A percentile compares a stretch with the other conserved stretches of the same genome.
Evolutionary conservation across 768 basidiomycete species (phyloP).

Genomic region (Mrakia gelida): DNA sequence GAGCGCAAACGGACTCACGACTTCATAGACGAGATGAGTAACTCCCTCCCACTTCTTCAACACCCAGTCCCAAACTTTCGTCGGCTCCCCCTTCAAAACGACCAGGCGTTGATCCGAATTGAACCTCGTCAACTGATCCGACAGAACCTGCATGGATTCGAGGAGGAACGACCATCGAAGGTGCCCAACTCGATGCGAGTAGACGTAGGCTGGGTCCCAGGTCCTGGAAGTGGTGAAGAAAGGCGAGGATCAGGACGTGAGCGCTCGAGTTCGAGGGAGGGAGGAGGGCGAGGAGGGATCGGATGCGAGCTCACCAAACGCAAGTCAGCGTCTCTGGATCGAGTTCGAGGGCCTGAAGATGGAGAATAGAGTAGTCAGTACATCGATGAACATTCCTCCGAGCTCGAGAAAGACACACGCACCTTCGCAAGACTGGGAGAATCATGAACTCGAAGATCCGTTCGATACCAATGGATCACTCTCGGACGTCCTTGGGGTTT

Average conservation of each 20-base stretch:
- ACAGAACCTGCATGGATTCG: slow-evolving; percentile 41
- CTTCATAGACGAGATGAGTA: slow-evolving; percentile 42
- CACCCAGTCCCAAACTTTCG: slow-evolving; percentile 40
- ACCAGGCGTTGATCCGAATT: slow-evolving; percentile 42
- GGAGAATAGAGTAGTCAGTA: neutral
- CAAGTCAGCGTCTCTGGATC: slow-evolving; percentile 14
- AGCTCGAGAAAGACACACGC: slow-evolving; percentile 28
- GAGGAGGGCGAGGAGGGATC: neutral
- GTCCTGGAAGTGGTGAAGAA: neutral
- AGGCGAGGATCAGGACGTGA: slow-evolving; percentile 34
- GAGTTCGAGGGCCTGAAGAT: slow-evolving; percentile 12
- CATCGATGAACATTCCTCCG: too few relatives aligned
- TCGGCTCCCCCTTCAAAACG: slow-evolving; percentile 43
- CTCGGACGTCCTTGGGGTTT: slow-evolving; percentile 14
- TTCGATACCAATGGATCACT: slow-evolving; percentile 47
- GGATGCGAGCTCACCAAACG: slow-evolving; percentile 15
- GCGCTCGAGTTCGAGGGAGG: neutral
- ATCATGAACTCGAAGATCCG: slow-evolving; percentile 45
- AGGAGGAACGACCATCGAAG: slow-evolving; percentile 40
- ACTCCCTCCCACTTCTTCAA: slow-evolving; percentile 44
- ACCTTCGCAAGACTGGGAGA: slow-evolving; percentile 40
- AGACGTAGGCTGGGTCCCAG: slow-evolving; percentile 35
- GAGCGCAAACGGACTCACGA: slow-evolving; percentile 25
- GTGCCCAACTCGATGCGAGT: slow-evolving; percentile 42
- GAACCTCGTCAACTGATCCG: slow-evolving; percentile 37